Base-by-base conservation (phyloP, 192 early-diverging fungal genomes). In the Spinellus fusiger region DNA sequence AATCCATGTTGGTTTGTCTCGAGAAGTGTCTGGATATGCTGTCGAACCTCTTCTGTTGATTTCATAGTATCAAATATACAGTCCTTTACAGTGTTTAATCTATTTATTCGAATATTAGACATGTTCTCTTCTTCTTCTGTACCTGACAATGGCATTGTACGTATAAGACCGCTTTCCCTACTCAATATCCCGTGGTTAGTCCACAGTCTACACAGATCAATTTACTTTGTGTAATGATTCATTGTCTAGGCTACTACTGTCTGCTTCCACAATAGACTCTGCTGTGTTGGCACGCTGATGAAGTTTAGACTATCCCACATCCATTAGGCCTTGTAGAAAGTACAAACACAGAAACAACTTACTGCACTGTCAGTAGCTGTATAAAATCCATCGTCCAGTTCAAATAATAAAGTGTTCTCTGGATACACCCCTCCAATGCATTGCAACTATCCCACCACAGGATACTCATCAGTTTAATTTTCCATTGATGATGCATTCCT, bases 111-210 rank as follows among this genome's bases (percentile, higher is more conserved):
- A n/a, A 9, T 31, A 22, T 12, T 12, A 37, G 5, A 48, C 2
- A 18, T 49, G 18, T 28, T n/a, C 12, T 54, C 22, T 50, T 4
- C 15, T 31, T n/a, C n/a, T n/a, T n/a, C 40, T 6, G 10, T n/a
- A 18, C 71, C 57, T 56, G 71, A 80, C 71, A 48, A 80, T 70
- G 27, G 65, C 63, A 31, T 77, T 69, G 50, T 79, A 81, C 0
- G 77, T 81, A 52, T 84, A 84, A 31, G 81, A 84, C 32, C 62
- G 73, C 44, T 71, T 77, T 20, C 67, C 58, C 69, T 74, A 54
- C 18, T 16, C 15, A 44, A 18, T n/a, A 44, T n/a, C n/a, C n/a
- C n/a, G n/a, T n/a, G n/a, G n/a, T n/a, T n/a, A n/a, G n/a, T n/a
- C 29, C 1, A 34, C 54, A 20, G 22, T 47, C 6, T 47, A 47